Evolutionary conservation across 345 rosid genomes (phyloP).

Genomic region (Eucalyptus tenuipes): DNA sequence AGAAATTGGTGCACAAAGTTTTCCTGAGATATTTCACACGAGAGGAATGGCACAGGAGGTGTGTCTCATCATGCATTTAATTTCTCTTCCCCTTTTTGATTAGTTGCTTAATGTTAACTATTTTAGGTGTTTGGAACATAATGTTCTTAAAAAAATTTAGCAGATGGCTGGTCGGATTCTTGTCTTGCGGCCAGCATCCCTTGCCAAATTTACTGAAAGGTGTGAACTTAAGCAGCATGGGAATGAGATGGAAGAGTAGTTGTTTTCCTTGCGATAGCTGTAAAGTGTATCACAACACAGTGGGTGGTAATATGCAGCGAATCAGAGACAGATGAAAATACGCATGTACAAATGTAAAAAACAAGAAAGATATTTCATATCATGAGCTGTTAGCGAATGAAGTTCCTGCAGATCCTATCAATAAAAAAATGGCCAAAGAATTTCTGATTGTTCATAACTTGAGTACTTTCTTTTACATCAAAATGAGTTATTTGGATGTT

Average conservation of each 20-base stretch:
- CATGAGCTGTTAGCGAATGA: not conserved
- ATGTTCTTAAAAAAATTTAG: not conserved
- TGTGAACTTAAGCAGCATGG: conserved; percentile 1
- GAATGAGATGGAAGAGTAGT: not conserved
- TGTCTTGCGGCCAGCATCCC: conserved; percentile 61
- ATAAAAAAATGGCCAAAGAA: not conserved
- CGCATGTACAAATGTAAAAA: not conserved
- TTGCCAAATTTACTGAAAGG: conserved; percentile 71
- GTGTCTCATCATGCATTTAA: not conserved
- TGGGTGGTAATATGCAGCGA: not conserved
- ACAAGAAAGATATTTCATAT: not conserved
- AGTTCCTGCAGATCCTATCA: not conserved
- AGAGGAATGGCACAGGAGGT: conserved; percentile 84
- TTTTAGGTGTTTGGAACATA: not conserved
- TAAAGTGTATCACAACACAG: not conserved
- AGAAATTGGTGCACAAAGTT: conserved; percentile 72
- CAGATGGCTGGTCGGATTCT: conserved; percentile 91
- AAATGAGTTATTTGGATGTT: not conserved
- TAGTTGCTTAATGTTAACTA: not conserved
- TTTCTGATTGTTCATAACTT: not conserved
- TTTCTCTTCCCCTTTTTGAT: not conserved
- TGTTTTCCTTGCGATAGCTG: not conserved
- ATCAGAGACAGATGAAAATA: not conserved
- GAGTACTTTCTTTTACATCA: not conserved
- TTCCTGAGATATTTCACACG: conserved; percentile 61